Conservation (phyloP, 371 early-diverging fungal genomes). For the Fennellomyces sp. region DNA sequence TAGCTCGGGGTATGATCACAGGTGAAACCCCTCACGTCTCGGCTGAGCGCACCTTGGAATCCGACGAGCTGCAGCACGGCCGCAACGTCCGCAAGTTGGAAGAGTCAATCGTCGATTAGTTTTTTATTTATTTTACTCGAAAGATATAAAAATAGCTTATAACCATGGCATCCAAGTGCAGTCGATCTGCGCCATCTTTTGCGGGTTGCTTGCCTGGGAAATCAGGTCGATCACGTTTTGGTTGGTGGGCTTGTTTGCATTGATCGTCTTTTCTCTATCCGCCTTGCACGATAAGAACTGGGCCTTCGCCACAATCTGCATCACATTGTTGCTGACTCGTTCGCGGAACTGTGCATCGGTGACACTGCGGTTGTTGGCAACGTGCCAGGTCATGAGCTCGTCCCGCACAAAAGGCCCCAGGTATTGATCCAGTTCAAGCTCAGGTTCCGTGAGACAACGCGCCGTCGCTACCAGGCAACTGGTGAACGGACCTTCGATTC, state of each 20-base stretch:
- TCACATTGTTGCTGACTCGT: constrained; percentile 69
- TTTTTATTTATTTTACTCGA: background rate
- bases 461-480: constrained; percentile 82
- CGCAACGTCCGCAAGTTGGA: constrained; percentile 11
- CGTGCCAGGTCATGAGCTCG: constrained; percentile 83
- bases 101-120: constrained; percentile 12
- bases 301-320: constrained; percentile 72
- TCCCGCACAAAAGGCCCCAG: constrained; percentile 88
- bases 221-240: constrained; percentile 88
- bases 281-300: constrained; percentile 74
- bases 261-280: constrained; percentile 71
- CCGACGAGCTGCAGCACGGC: constrained; percentile 20
- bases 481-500: constrained; percentile 91
- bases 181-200: constrained; percentile 93
- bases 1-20: constrained; percentile 19
- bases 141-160: constrained; percentile 26
- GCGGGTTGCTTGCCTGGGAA: constrained; percentile 88
- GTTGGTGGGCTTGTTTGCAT: constrained; percentile 62
- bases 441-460: constrained; percentile 76
- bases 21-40: constrained; percentile 29
- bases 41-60: constrained; percentile 16
- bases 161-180: constrained; percentile 85
- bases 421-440: constrained; percentile 84
- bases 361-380: constrained; percentile 56
- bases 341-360: constrained; percentile 69